Evolutionary conservation across 352 stramenopile species (phyloP).

Genomic region (Paralagenidium karlingii): DNA sequence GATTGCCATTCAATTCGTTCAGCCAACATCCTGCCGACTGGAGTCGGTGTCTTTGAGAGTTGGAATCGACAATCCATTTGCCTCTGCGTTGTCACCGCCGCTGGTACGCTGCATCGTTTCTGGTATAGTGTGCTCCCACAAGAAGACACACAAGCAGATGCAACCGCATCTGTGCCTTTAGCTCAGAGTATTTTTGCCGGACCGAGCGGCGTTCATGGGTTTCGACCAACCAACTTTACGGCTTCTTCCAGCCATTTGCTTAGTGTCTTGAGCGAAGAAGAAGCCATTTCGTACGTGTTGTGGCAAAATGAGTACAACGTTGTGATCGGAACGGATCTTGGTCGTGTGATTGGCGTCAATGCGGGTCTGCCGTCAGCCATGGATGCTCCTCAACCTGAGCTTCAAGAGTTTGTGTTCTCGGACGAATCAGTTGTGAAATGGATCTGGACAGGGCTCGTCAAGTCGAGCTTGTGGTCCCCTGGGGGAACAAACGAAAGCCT

Average conservation of each 20-base stretch:
- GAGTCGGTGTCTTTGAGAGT: conserved; percentile 44
- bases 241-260: not conserved
- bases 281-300: conserved; percentile 32
- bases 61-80: conserved; percentile 41
- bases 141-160: conserved; percentile 6
- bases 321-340: conserved; percentile 42
- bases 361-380: conserved; percentile 33
- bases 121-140: conserved; percentile 57
- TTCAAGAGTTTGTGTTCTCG: conserved; percentile 54
- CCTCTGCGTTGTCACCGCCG: conserved; percentile 52
- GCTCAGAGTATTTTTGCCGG: conserved; percentile 16
- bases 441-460: conserved; percentile 58
- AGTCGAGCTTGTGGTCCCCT: conserved; percentile 23
- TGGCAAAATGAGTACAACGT: conserved; percentile 76
- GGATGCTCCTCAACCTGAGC: conserved; percentile 1
- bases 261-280: too few species aligned
- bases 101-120: conserved; percentile 54
- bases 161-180: conserved; percentile 16
- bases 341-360: conserved; percentile 53
- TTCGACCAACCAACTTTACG: conserved; percentile 22
- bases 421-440: conserved; percentile 53
- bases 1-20: not conserved
- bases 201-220: conserved; percentile 32
- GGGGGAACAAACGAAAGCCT: conserved; percentile 12
- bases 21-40: conserved; percentile 38